Percentiles rank a stretch among this genome's conserved stretches.
Evolutionary conservation across 2,329 filamentous ascomycete species (phyloP).

Genomic region (Clarireedia monteithiana): DNA sequence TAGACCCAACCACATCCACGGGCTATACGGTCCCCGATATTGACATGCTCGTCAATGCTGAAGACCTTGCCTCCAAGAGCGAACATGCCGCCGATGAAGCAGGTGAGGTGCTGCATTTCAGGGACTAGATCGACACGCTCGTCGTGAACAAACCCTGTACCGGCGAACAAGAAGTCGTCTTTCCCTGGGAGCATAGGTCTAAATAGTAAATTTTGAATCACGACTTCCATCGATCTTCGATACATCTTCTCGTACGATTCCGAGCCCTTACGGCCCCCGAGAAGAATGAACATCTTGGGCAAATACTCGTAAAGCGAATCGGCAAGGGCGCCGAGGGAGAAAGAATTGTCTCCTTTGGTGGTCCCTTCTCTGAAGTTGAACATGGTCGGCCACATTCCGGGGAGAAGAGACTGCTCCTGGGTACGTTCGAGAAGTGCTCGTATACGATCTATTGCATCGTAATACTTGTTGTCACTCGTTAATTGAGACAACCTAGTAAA

Average conservation of each 20-base stretch:
- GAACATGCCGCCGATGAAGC: slow-evolving; percentile 63
- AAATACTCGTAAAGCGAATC: slow-evolving; percentile 58
- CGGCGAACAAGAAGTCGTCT: slow-evolving; percentile 39
- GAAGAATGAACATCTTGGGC: slow-evolving; percentile 38
- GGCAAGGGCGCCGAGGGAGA: slow-evolving; percentile 45
- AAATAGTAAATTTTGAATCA: slow-evolving; percentile 36
- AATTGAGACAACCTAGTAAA: slow-evolving; percentile 55
- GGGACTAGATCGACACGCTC: slow-evolving; percentile 2
- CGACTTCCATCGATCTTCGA: slow-evolving; percentile 34
- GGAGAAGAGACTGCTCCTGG: slow-evolving; percentile 45
- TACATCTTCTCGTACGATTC: slow-evolving; percentile 34
- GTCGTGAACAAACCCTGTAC: slow-evolving; percentile 30
- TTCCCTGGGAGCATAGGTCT: slow-evolving; percentile 36
- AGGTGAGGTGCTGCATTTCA: slow-evolving; percentile 53
- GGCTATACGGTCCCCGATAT: slow-evolving; percentile 46
- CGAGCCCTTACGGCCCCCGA: slow-evolving; percentile 5
- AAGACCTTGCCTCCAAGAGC: slow-evolving; percentile 57
- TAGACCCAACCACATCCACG: slow-evolving; percentile 57
- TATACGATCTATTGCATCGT: slow-evolving; percentile 51
- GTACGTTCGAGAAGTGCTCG: slow-evolving; percentile 43
- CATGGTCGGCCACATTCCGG: slow-evolving; percentile 52
- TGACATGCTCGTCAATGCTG: slow-evolving; percentile 41
- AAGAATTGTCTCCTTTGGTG: slow-evolving; percentile 45
- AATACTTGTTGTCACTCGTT: slow-evolving; percentile 50
- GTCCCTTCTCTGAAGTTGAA: slow-evolving; percentile 46